phyloP scores from a whole-genome alignment of 495 filamentous ascomycete genomes.

The Penicillium daleae region DNA sequence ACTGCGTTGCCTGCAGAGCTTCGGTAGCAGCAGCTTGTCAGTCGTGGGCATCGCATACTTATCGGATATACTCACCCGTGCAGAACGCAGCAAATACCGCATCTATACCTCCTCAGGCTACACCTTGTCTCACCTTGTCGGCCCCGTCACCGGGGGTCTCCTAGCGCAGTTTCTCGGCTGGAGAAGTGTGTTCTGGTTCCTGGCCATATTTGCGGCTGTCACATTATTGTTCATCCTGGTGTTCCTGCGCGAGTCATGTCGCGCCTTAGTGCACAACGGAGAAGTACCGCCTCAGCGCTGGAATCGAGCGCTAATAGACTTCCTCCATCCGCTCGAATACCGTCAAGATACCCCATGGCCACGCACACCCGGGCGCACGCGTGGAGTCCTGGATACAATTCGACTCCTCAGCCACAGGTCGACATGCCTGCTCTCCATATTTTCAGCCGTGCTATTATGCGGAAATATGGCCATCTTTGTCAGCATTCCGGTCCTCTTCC shows the following conservation, averaged over 20 bases:
- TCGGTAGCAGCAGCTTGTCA: constrained; percentile 51
- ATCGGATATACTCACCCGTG: neutral
- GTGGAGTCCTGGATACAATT: constrained; percentile 5
- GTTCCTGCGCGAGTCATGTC: too few species aligned
- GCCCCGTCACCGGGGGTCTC: constrained; percentile 67
- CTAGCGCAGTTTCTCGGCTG: constrained; percentile 68
- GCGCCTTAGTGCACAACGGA: constrained; percentile 23
- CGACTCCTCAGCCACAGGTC: neutral
- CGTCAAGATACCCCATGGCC: neutral
- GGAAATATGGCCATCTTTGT: constrained; percentile 7
- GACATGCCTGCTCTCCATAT: neutral
- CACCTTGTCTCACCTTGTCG: constrained; percentile 53
- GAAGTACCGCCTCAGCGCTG: constrained; percentile 35
- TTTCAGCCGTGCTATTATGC: constrained; percentile 7
- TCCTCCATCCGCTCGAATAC: constrained; percentile 9
- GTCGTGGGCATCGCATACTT: constrained; percentile 40
- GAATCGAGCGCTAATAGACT: constrained; percentile 28
- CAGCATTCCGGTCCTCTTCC: constrained; percentile 30
- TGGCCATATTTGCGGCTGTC: constrained; percentile 49
- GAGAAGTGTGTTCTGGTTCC: constrained; percentile 75
- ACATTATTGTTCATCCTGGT: too few species aligned
- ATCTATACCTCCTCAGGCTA: constrained; percentile 38
- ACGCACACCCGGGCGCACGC: neutral
- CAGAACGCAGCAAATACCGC: constrained; percentile 52
- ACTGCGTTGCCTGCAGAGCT: constrained; percentile 51